Percentiles rank a stretch among this genome's conserved stretches.
Evolutionary conservation across 228 moss, liverwort and hornwort species (phyloP).

Genomic region (Sphagnum fallax): DNA sequence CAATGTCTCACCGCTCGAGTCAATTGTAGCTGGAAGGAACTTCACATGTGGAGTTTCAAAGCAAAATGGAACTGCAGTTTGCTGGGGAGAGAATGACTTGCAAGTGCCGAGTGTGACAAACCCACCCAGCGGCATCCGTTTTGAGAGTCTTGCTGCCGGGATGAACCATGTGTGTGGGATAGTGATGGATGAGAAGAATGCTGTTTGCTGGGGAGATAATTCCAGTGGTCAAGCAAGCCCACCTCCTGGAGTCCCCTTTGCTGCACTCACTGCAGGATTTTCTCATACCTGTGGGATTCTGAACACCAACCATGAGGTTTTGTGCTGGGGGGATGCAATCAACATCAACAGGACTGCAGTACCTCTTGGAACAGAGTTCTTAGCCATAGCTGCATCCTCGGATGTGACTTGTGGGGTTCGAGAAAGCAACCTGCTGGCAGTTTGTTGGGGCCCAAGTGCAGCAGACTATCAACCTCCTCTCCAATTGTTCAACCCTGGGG

Average conservation of each 20-base stretch:
- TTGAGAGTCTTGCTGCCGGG: slow-evolving; percentile 49
- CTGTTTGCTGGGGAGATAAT: slow-evolving; percentile 53
- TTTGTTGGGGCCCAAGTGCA: slow-evolving; percentile 41
- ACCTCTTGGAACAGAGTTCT: slow-evolving; percentile 19
- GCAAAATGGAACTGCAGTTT: slow-evolving; percentile 9
- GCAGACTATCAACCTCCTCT: slow-evolving; percentile 40
- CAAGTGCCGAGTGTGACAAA: neutral
- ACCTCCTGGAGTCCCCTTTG: slow-evolving; percentile 24
- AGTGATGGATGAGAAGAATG: slow-evolving; percentile 11
- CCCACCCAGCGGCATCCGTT: neutral
- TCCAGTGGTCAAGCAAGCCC: slow-evolving; percentile 25
- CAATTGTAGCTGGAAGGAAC: slow-evolving; percentile 35
- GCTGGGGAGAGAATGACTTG: slow-evolving; percentile 36
- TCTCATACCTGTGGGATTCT: slow-evolving; percentile 51
- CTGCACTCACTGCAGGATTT: slow-evolving; percentile 32
- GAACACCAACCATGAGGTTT: slow-evolving; percentile 41
- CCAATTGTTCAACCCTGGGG: slow-evolving; percentile 58
- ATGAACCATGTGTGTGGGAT: slow-evolving; percentile 55
- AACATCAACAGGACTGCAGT: slow-evolving; percentile 12
- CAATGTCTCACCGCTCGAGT: slow-evolving; percentile 11
- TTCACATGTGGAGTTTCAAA: slow-evolving; percentile 35
- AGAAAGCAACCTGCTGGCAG: slow-evolving; percentile 40
- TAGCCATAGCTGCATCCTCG: slow-evolving; percentile 34
- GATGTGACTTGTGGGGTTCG: slow-evolving; percentile 58
- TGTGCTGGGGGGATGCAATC: slow-evolving; percentile 41